Percentiles rank a stretch among this genome's conserved stretches.
phyloP scores from a whole-genome alignment of 225 moss, liverwort and hornwort species.

The Takakia lepidozioides region DNA sequence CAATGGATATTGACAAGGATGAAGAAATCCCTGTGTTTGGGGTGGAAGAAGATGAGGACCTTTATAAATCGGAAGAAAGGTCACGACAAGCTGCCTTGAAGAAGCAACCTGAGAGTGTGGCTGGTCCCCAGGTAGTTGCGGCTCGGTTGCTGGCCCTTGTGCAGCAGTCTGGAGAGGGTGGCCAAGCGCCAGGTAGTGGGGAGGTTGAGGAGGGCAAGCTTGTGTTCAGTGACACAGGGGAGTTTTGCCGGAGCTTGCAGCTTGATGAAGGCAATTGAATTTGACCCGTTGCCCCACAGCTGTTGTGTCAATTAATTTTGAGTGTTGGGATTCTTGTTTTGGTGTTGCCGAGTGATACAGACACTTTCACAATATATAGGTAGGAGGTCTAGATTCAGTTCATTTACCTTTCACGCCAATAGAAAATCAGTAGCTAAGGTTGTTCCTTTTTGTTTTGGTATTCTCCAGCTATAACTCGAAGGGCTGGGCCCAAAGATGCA shows the following conservation, averaged over 20 bases:
- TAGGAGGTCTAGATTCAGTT: too few relatives aligned
- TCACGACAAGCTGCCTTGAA: conserved; percentile 83
- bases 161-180: conserved; percentile 33
- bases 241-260: conserved; percentile 96
- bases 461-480: conserved; percentile 75
- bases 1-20: conserved; percentile 66
- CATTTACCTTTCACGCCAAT: too few relatives aligned
- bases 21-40: conserved; percentile 32
- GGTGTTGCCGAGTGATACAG: too few relatives aligned
- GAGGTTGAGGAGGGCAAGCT: conserved; percentile 69
- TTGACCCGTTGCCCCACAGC: too few relatives aligned
- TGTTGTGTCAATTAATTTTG: too few relatives aligned
- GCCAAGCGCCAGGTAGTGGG: conserved; percentile 26
- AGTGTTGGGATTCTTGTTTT: too few relatives aligned
- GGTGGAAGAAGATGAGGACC: conserved; percentile 72
- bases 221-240: conserved; percentile 93
- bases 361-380: too few relatives aligned
- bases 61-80: conserved; percentile 69
- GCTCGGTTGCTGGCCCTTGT: conserved; percentile 60
- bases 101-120: conserved; percentile 50
- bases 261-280: conserved; percentile 84
- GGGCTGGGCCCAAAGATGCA: conserved; percentile 89
- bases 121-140: conserved; percentile 62
- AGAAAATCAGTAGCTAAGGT: too few relatives aligned
- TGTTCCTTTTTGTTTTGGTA: too few relatives aligned